Conservation (phyloP, 2,329 filamentous ascomycete genomes). For the Gaeumannomyces sp. region DNA sequence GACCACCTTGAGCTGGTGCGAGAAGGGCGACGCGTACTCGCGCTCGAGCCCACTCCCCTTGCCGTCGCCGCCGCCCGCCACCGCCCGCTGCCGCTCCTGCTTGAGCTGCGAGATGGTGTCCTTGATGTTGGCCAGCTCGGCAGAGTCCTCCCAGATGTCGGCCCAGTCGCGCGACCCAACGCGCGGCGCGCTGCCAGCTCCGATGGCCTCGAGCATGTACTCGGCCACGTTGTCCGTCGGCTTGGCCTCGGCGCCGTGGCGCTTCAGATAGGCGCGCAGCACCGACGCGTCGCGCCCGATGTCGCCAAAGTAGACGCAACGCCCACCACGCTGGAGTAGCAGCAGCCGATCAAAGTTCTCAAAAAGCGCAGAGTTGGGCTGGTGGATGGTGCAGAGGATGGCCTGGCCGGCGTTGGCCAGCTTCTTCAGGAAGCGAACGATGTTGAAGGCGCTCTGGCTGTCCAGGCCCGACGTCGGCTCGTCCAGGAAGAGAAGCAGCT, state of each 20-base stretch:
- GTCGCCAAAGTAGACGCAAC: conserved; percentile 80
- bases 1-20: conserved; percentile 74
- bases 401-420: conserved; percentile 75
- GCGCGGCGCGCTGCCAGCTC: conserved; percentile 65
- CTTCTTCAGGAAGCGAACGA: conserved; percentile 71
- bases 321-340: conserved; percentile 69
- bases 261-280: conserved; percentile 58
- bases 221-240: conserved; percentile 58
- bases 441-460: conserved; percentile 67
- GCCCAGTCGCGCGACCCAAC: conserved; percentile 74
- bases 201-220: conserved; percentile 82
- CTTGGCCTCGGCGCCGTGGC: conserved; percentile 53
- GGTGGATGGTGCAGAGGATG: conserved; percentile 86
- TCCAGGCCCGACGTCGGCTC: conserved; percentile 74
- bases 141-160: conserved; percentile 69
- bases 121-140: conserved; percentile 63
- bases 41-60: conserved; percentile 46
- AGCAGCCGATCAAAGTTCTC: conserved; percentile 82
- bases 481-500: conserved; percentile 70
- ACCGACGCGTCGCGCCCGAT: conserved; percentile 69
- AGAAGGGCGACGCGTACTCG: conserved; percentile 76
- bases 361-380: conserved; percentile 79
- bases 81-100: conserved; percentile 42
- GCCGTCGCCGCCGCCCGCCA: conserved; percentile 34
- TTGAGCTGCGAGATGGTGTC: conserved; percentile 62